Percentiles rank a stretch among this genome's conserved stretches.
phyloP scores from a whole-genome alignment of 768 basidiomycete genomes.

The Butyriboletus loyo region DNA sequence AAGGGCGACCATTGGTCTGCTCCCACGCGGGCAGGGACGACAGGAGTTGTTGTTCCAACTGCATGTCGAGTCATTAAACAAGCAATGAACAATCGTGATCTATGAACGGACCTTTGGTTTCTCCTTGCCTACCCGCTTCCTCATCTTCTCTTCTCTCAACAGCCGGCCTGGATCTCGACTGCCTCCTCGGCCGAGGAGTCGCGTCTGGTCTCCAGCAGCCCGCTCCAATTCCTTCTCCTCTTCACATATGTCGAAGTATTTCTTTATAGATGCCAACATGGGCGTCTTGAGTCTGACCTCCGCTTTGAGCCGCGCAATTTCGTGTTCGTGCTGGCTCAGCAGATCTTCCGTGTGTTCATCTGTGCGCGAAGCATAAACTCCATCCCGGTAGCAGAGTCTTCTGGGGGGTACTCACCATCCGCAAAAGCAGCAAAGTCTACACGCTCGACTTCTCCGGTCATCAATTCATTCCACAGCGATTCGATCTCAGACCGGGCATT shows the following conservation, averaged over 20 bases:
- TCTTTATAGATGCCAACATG: constrained; percentile 71
- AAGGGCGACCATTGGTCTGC: constrained; percentile 62
- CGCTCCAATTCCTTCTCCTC: constrained; percentile 87
- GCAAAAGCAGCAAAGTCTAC: constrained; percentile 77
- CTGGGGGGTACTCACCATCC: constrained; percentile 56
- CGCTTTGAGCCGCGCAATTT: constrained; percentile 76
- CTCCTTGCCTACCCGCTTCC: constrained; percentile 88
- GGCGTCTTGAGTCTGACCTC: constrained; percentile 79
- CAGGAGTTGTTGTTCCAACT: constrained; percentile 90
- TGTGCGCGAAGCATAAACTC: constrained; percentile 24
- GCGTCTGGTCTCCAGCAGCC: constrained; percentile 75
- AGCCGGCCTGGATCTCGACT: constrained; percentile 80
- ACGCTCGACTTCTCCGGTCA: constrained; percentile 80
- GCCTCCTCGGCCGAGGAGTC: constrained; percentile 73
- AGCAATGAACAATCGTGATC: background rate
- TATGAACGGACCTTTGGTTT: constrained; percentile 72
- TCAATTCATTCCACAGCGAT: constrained; percentile 80
- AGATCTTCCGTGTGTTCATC: constrained; percentile 91
- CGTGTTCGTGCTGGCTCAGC: constrained; percentile 78
- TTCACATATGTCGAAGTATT: constrained; percentile 87
- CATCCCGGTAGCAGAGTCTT: background rate
- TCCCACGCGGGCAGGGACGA: constrained; percentile 85
- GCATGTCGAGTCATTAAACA: constrained; percentile 34
- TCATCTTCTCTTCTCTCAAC: constrained; percentile 94
- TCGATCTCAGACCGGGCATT: constrained; percentile 81